Base-by-base conservation (phyloP, 768 basidiomycete species). In the Harrya chromipes region DNA sequence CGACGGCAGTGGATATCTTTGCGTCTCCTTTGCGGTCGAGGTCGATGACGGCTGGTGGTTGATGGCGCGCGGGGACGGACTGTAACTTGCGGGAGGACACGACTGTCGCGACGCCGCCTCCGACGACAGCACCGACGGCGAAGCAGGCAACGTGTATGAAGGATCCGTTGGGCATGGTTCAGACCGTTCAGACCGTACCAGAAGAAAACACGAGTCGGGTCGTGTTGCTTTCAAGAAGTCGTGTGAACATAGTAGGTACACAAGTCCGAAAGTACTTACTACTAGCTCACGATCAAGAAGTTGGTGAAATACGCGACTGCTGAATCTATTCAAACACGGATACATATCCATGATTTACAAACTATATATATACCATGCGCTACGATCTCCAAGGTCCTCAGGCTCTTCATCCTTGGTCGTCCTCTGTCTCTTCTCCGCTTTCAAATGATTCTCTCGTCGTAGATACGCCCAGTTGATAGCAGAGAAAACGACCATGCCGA, bases 41-140 rank as follows among this genome's bases (percentile, higher is more conserved):
- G 33, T 78, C 74, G 46, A 84, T 55, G 38, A 79, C 70, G 43
- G 74, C 50, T 10, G 67, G 54, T 29, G 59, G 52, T 23, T 53
- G 62, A 17, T 44, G 54, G 29, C 53, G 47, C 23, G 24, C 20
- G 26, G 39, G 55, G 55, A 35, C 29, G 47, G 57, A 45, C 53
- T 44, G 39, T 17, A 20, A 27, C 12, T 57, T 54, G 55, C 66
- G 72, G 43, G 68, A 72, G 21, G 74, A 65, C 11, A 84, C 62
- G 16, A 65, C 76, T 4, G 78, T 74, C 26, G 80, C 82, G 43
- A 86, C 77, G 9, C 89, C 85, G 16, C 90, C 90, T 34, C 93
- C 93, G 21, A 94, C 72, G 20, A 85, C 64, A 2, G 90, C 87
- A 21, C 93, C 93, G 37, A 87, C 83, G 46, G 92, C 84, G 64